These are phyloP conservation scores for Echites panduratus DNA, from an alignment of 257 asterid species.

Conservation along the genomic window DNA sequence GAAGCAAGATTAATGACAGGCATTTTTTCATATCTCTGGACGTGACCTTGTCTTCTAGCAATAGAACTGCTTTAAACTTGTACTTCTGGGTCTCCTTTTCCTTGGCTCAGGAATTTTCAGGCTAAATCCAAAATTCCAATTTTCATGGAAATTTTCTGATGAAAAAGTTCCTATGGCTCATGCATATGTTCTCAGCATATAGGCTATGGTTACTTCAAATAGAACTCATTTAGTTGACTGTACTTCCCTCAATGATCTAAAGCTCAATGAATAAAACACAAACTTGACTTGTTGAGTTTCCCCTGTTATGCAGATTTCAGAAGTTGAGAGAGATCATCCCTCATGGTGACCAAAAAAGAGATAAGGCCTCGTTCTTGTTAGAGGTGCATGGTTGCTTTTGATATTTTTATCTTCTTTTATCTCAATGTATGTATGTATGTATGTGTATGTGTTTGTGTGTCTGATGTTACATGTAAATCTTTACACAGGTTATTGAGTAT, in stretches of 20 bases:
- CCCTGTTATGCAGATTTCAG: conserved; percentile 58
- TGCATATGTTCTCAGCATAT: no score
- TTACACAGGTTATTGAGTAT: conserved; percentile 79
- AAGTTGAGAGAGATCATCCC: conserved; percentile 85
- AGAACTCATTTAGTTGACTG: not conserved
- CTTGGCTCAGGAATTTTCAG: not conserved
- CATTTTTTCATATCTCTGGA: conserved; percentile 21
- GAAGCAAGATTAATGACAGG: conserved; percentile 99
- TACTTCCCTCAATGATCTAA: not conserved
- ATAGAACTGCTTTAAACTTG: not conserved
- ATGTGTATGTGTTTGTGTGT: not conserved
- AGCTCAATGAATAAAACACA: not conserved
- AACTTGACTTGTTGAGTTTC: conserved; percentile 1
- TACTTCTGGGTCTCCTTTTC: not conserved
- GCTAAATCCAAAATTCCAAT: not conserved
- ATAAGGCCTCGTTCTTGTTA: conserved; percentile 88
- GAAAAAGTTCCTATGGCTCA: not conserved
- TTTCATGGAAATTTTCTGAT: not conserved
- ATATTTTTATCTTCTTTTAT: conserved; percentile 1
- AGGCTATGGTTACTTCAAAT: not conserved
- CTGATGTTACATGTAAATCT: conserved; percentile 7
- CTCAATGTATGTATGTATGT: not conserved
- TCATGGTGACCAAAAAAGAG: conserved; percentile 90
- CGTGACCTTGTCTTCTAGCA: not conserved
- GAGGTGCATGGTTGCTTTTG: conserved; percentile 46